Conservation (phyloP, 164 flowering plant species). For the Malania oleifera region DNA sequence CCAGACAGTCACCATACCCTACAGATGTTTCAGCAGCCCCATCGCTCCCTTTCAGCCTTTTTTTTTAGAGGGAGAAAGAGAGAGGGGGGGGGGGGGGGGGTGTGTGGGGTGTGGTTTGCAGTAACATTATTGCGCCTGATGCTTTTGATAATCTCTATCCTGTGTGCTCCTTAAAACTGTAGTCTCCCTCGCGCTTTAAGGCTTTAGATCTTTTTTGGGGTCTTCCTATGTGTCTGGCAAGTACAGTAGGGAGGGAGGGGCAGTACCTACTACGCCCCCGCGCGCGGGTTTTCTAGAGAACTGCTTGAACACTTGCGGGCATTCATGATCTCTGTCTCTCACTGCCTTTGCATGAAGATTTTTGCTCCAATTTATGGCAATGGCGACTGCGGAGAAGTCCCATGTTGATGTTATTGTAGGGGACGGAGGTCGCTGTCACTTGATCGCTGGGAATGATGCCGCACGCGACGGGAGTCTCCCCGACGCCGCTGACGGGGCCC, state of each 20-base stretch:
- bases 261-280: conserved; percentile 2
- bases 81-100: too few species aligned
- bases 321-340: conserved; percentile 16
- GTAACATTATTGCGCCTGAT: too few species aligned
- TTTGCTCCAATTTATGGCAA: conserved; percentile 28
- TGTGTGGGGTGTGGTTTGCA: too few species aligned
- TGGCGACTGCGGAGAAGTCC: conserved; percentile 31
- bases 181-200: too few species aligned
- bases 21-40: conserved; percentile 6
- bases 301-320: conserved; percentile 6
- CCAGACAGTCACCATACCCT: too few species aligned
- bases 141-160: too few species aligned
- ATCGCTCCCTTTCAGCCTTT: too few species aligned
- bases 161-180: too few species aligned
- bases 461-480: not conserved
- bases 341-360: conserved; percentile 30
- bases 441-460: conserved; percentile 1
- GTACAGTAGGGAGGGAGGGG: conserved; percentile 15
- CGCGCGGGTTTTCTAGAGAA: not conserved
- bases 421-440: conserved; percentile 9
- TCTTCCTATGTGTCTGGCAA: conserved; percentile 1
- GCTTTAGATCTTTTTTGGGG: too few species aligned
- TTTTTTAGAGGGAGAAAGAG: too few species aligned
- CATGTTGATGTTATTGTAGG: conserved; percentile 17
- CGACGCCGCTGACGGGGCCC: conserved; percentile 8